These are phyloP conservation scores for Ceratocystis harringtonii DNA, from an alignment of 2,329 filamentous ascomycete genomes.

Conservation along the genomic window DNA sequence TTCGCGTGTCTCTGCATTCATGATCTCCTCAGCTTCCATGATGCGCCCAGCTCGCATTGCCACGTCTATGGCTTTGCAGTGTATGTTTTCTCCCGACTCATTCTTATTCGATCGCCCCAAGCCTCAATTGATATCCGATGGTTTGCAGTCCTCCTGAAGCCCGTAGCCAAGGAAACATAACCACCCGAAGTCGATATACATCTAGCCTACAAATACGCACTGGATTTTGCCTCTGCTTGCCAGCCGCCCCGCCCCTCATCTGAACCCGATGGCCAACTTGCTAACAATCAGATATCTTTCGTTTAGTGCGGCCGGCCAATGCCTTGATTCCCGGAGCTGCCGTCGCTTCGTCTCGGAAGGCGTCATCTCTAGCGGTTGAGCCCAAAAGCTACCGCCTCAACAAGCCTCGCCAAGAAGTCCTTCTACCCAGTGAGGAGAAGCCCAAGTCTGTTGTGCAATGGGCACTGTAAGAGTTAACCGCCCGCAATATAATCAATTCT, in stretches of 20 bases:
- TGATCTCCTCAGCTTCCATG: constrained; percentile 25
- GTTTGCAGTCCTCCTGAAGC: background rate
- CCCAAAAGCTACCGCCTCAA: constrained; percentile 29
- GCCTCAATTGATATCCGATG: background rate
- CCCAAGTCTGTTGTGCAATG: constrained; percentile 74
- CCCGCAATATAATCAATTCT: too few species aligned
- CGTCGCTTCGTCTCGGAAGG: constrained; percentile 50
- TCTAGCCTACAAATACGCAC: background rate
- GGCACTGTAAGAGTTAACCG: constrained; percentile 51
- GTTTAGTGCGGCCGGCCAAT: constrained; percentile 48
- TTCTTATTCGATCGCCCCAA: background rate
- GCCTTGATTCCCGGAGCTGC: constrained; percentile 49
- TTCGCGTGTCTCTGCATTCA: background rate
- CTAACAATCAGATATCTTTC: constrained; percentile 8
- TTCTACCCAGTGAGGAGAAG: constrained; percentile 60
- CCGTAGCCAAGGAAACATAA: background rate
- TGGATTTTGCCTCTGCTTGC: background rate
- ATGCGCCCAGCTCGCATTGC: constrained; percentile 35
- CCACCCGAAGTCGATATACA: background rate
- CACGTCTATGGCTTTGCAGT: constrained; percentile 38
- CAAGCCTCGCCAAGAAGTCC: constrained; percentile 49
- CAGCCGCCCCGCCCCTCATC: constrained; percentile 5
- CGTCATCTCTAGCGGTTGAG: constrained; percentile 40
- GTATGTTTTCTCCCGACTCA: constrained; percentile 25
- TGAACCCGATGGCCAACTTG: background rate